Evolutionary conservation across 108 stramenopile species (phyloP), one percentile per base, ranked within the genome.

Genomic region (Cyclotella baltica): DNA sequence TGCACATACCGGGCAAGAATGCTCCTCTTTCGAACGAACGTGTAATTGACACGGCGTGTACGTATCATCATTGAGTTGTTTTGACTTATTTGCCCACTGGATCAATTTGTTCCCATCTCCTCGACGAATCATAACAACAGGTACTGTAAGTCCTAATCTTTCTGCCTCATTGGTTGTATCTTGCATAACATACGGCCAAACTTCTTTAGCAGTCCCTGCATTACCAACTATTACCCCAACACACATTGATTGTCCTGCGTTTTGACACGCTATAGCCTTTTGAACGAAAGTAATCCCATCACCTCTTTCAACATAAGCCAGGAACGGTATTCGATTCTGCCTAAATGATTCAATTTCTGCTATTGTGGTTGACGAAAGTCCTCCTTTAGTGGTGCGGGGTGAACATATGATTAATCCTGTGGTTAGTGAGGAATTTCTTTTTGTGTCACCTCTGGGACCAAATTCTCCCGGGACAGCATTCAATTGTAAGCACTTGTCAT

Each of bases 101-200:
- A 71, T 61, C n/a, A 90, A 66, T 30, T 43, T 34, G 19, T 67
- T 64, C 30, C 82, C 90, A 73, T 92, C 92, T 43, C 65, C 72
- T 61, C 84, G 65, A 52, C 88, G 86, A 57, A 93, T 59, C 92
- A 93, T 93, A 31, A 90, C 89, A 13, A 92, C 89, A 1, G 95
- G 95, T 48, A 96, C 89, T 20, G 33, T 73, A 29, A 93, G 30
- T 8, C 80, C 80, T 4, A 70, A 52, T 67, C 61, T 38, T 34
- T 69, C 30, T 19, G 88, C 86, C 76, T 92, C 90, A 30, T 79
- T 79, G 19, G 56, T 70, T 22, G 86, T 88, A 77, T 96, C 92
- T 62, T 92, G 87, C 95, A 96, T 96, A 6, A 90, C 84, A 62
- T 93, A 96, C 16, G 92, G 92, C 91, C 90, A 96, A 1, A 90